Conservation (phyloP, 345 rosid genomes). For the Camelina hispida region DNA sequence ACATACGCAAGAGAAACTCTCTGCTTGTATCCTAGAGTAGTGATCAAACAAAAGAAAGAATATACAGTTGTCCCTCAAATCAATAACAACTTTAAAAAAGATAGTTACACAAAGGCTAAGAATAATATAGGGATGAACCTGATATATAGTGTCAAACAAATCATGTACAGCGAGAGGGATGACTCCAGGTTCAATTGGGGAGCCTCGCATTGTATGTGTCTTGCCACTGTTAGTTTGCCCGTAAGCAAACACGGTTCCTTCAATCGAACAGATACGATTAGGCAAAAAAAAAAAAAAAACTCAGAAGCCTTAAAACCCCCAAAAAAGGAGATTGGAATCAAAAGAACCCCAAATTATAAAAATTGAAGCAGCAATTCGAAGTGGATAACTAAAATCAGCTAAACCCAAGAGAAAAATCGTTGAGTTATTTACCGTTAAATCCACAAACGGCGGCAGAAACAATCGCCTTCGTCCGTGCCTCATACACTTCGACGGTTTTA, state of each 20-base stretch:
- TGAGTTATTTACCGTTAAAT: conserved; percentile 68
- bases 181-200: conserved; percentile 76
- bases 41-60: conserved; percentile 12
- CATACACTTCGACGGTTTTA: conserved; percentile 68
- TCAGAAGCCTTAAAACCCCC: neutral
- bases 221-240: conserved; percentile 98
- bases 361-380: neutral
- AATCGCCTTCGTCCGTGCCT: conserved; percentile 73
- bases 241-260: conserved; percentile 96
- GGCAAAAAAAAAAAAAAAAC: neutral
- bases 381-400: neutral
- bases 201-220: conserved; percentile 97
- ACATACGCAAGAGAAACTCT: conserved; percentile 94
- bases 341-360: neutral
- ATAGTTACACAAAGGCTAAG: neutral
- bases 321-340: neutral
- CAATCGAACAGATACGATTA: conserved; percentile 19
- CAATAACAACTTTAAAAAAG: conserved; percentile 20
- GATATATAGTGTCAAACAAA: conserved; percentile 67
- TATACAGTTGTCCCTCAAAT: neutral
- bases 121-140: conserved; percentile 47
- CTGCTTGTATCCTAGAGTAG: conserved; percentile 62
- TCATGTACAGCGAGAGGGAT: conserved; percentile 84
- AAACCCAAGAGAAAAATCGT: neutral
- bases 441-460: conserved; percentile 90